A percentile compares a stretch with the other conserved stretches of the same genome.
Evolutionary conservation across 768 basidiomycete species (phyloP).

Genomic region (Hydnum rufescens): DNA sequence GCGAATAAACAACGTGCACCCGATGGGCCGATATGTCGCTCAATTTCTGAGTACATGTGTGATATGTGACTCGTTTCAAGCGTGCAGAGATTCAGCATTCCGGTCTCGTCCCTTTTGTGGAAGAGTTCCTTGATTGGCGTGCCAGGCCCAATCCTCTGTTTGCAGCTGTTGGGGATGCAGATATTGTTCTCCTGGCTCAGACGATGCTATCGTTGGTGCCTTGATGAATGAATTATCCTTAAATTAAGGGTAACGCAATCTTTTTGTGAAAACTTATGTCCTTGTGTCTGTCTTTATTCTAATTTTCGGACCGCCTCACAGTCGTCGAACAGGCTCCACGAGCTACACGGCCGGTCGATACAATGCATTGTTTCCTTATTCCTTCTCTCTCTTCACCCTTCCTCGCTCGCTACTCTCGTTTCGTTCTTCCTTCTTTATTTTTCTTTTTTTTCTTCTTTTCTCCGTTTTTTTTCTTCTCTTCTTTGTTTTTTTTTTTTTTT

Average conservation of each 20-base stretch:
- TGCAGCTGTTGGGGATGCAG: not conserved
- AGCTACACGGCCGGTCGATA: too few relatives aligned
- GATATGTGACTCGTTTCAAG: constrained; percentile 40
- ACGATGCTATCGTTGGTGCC: constrained; percentile 42
- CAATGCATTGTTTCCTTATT: too few relatives aligned
- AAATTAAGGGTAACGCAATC: constrained; percentile 59
- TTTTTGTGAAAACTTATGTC: too few relatives aligned
- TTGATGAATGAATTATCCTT: constrained; percentile 40
- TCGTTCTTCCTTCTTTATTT: too few relatives aligned
- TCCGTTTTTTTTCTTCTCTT: too few relatives aligned
- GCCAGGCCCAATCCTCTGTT: too few relatives aligned
- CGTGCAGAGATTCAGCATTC: constrained; percentile 30
- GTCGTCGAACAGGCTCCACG: too few relatives aligned
- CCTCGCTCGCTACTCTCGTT: too few relatives aligned
- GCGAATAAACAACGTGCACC: constrained; percentile 25
- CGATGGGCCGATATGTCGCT: not conserved
- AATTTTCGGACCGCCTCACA: not conserved
- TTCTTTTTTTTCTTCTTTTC: too few relatives aligned
- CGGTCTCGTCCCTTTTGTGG: constrained; percentile 23
- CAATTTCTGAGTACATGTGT: not conserved
- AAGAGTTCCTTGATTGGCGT: constrained; percentile 27
- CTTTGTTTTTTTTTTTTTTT: too few relatives aligned
- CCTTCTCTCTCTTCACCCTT: too few relatives aligned
- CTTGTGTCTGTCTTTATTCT: too few relatives aligned
- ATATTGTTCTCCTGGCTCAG: constrained; percentile 30